These are phyloP conservation scores for Coprinellus aureogranulatus DNA, from an alignment of 768 basidiomycete species.

Conservation along the genomic window DNA sequence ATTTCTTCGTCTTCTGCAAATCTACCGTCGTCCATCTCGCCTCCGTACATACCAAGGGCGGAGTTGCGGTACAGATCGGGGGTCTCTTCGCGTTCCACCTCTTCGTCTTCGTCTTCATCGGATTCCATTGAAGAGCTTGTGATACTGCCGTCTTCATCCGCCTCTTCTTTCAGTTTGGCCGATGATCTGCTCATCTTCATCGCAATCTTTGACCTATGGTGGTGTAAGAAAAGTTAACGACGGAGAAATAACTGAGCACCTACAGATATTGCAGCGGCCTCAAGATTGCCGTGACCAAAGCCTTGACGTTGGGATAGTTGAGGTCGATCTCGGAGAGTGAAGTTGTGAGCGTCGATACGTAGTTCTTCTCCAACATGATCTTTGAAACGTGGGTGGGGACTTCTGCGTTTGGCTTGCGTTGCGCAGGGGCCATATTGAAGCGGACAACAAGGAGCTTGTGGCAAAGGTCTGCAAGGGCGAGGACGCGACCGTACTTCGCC, in stretches of 20 bases:
- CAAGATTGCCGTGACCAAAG: conserved; percentile 82
- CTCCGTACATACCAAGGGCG: conserved; percentile 92
- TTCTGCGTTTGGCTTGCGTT: conserved; percentile 60
- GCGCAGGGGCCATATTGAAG: conserved; percentile 51
- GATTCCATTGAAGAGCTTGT: conserved; percentile 42
- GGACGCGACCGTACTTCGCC: conserved; percentile 80
- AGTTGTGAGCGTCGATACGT: conserved; percentile 82
- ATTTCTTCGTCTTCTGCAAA: conserved; percentile 71
- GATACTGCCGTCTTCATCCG: conserved; percentile 41
- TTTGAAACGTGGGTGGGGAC: conserved; percentile 91
- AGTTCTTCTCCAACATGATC: conserved; percentile 98
- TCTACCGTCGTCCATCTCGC: conserved; percentile 82
- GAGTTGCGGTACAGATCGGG: conserved; percentile 96
- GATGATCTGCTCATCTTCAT: conserved; percentile 93
- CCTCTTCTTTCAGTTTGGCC: conserved; percentile 58
- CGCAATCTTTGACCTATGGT: conserved; percentile 83
- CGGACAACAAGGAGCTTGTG: conserved; percentile 82
- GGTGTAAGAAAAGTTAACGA: conserved; percentile 10
- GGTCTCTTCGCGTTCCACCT: conserved; percentile 69
- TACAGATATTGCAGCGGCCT: conserved; percentile 88
- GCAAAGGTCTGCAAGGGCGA: conserved; percentile 84
- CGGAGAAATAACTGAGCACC: conserved; percentile 25
- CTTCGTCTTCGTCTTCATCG: conserved; percentile 62
- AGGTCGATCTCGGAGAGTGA: conserved; percentile 91
- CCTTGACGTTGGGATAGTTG: conserved; percentile 89